Evolutionary conservation across 805 yeast species (phyloP), one percentile per base, ranked within the genome.

Genomic region (Pichia phayaonensis): DNA sequence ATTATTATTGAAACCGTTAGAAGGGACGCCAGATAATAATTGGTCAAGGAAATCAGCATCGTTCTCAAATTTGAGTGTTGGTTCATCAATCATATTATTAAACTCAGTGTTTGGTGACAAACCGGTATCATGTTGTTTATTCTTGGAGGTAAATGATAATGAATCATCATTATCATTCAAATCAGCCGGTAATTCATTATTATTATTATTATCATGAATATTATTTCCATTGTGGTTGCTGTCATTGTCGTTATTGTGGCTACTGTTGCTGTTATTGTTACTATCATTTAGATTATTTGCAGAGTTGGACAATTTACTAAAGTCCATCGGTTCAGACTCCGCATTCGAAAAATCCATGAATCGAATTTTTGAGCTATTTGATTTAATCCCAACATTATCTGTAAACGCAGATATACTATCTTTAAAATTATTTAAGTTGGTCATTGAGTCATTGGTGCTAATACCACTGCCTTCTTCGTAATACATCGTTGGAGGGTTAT

Each of bases 31-130:
- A 16, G 57, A 56, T 26, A 59, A 55, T 8, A 55, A 39, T 7
- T 55, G 55, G 24, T 55, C 53, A 23, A 55, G 29, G 29, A 51
- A 55, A 15, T 47, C 52, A 20, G 51, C 51, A 42, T 53, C 49
- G 20, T 39, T 50, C 20, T 42, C 38, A 24, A 45, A 50, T 15
- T 50, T 46, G 8, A 50, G 24, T 8, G 21, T 31, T 11, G 53
- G 49, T 16, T 46, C 48, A 34, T 24, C 40, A 22, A 42, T 41
- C 18, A 50, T 11, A 27, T 34, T 36, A 29, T 29, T 26, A 13
- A 46, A 38, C 22, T 45, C 49, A 41, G 34, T 42, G 6, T 16
- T 10, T 16, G 41, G 29, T 16, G 42, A 42, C 1, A 26, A 12
- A 38, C 38, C 18, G 2, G 38, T 16, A 34, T n/a, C n/a, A 34